Conservation (phyloP, 768 basidiomycete species). For the Tubosaeta sp. region DNA sequence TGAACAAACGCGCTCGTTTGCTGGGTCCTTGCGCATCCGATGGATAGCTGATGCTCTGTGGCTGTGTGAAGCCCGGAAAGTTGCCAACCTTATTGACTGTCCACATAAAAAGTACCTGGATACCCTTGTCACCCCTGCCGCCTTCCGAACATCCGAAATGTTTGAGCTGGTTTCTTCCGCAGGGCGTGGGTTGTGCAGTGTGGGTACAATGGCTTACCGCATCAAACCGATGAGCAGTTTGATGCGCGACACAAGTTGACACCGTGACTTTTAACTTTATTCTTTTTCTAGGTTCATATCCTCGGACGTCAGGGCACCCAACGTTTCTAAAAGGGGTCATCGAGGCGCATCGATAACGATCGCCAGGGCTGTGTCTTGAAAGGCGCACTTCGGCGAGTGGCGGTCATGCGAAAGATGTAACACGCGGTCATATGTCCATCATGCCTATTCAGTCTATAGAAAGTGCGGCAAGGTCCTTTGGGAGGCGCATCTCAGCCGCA, state of each 20-base stretch:
- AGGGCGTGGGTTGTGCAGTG: background rate
- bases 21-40: too few relatives aligned
- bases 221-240: conserved; percentile 10
- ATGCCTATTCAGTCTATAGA: background rate
- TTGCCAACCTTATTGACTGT: background rate
- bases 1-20: too few relatives aligned
- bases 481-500: conserved; percentile 22
- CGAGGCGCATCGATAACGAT: conserved; percentile 32
- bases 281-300: conserved; percentile 13
- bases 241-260: conserved; percentile 15
- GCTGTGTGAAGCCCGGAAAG: background rate
- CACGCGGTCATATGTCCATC: conserved; percentile 20
- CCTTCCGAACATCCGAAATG: conserved; percentile 13
- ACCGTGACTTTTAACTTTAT: conserved; percentile 17
- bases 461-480: conserved; percentile 4
- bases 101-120: background rate
- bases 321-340: conserved; percentile 14
- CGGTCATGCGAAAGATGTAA: conserved; percentile 12
- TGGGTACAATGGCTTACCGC: background rate
- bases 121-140: background rate
- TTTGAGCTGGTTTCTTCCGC: conserved; percentile 13
- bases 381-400: conserved; percentile 12
- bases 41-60: background rate
- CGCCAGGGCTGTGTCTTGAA: conserved; percentile 6
- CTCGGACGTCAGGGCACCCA: conserved; percentile 15